Evolutionary conservation across 257 asterid species (phyloP).

Genomic region (Linaria vulgaris): DNA sequence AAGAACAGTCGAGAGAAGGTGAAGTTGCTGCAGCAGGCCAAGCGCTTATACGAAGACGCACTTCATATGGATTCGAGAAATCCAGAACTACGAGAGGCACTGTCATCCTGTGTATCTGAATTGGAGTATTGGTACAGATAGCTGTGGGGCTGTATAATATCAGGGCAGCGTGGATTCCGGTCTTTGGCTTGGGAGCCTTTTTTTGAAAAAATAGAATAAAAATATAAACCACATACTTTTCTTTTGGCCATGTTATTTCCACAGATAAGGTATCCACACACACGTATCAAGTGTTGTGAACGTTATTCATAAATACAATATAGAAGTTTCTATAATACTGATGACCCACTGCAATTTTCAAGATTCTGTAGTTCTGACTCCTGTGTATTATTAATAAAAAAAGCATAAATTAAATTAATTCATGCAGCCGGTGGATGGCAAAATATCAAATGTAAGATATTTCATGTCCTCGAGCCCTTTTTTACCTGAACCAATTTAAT

Average conservation of each 20-base stretch:
- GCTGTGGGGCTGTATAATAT: slow-evolving; percentile 22
- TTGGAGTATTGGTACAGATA: slow-evolving; percentile 59
- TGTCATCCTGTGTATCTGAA: slow-evolving; percentile 74
- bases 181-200: neutral
- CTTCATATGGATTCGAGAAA: slow-evolving; percentile 70
- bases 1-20: slow-evolving; percentile 73
- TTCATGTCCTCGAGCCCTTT: too few relatives aligned
- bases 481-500: too few relatives aligned
- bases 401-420: too few relatives aligned
- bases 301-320: slow-evolving; percentile 4
- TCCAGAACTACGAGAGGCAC: slow-evolving; percentile 53
- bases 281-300: slow-evolving; percentile 12
- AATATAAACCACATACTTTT: neutral
- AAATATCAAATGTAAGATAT: too few relatives aligned
- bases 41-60: slow-evolving; percentile 79
- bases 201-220: neutral
- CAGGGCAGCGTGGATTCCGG: neutral
- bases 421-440: too few relatives aligned
- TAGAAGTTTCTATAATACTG: slow-evolving; percentile 14
- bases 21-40: slow-evolving; percentile 83
- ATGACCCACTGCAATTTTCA: slow-evolving; percentile 6
- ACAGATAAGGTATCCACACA: slow-evolving; percentile 23
- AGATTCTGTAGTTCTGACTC: too few relatives aligned
- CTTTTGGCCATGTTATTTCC: slow-evolving; percentile 8
- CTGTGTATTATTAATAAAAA: too few relatives aligned